These are phyloP conservation scores for Eucalyptus tenuipes DNA, from an alignment of 345 rosid species.

Conservation along the genomic window DNA sequence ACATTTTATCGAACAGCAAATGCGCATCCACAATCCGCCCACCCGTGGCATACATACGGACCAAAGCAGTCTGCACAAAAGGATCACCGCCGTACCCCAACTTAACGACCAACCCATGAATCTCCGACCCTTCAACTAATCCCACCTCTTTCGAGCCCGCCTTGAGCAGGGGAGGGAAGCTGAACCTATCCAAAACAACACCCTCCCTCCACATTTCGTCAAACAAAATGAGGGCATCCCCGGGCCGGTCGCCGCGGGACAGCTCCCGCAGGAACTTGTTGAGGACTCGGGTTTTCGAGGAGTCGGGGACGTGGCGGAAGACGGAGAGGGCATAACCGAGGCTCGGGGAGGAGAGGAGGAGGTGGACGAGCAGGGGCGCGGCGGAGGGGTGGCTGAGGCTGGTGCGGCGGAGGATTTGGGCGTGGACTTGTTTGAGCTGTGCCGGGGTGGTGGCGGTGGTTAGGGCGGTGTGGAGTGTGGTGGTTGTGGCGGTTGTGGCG, in stretches of 20 bases:
- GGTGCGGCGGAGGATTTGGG: slow-evolving; percentile 27
- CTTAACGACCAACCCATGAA: slow-evolving; percentile 15
- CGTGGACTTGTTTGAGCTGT: slow-evolving; percentile 35
- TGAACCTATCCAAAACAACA: slow-evolving; percentile 11
- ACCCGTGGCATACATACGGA: slow-evolving; percentile 9
- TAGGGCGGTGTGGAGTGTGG: slow-evolving; percentile 1
- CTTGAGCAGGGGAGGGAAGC: slow-evolving; percentile 27
- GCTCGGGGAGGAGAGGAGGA: slow-evolving; percentile 14
- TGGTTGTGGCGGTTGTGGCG: not conserved
- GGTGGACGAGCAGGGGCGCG: slow-evolving; percentile 15
- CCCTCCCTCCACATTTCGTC: slow-evolving; percentile 7
- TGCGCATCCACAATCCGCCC: slow-evolving; percentile 7
- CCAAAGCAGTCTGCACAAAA: slow-evolving; percentile 21
- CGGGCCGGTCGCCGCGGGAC: slow-evolving; percentile 13
- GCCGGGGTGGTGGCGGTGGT: slow-evolving; percentile 15
- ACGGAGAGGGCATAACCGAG: slow-evolving; percentile 34
- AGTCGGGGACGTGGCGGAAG: slow-evolving; percentile 16
- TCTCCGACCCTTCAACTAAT: slow-evolving; percentile 7
- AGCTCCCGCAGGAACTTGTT: slow-evolving; percentile 30
- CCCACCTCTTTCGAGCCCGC: slow-evolving; percentile 14
- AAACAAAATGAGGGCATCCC: slow-evolving; percentile 11
- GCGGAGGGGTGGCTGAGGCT: slow-evolving; percentile 11
- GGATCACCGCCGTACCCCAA: slow-evolving; percentile 17
- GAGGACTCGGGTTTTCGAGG: slow-evolving; percentile 5
- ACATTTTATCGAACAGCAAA: slow-evolving; percentile 13